Conservation (phyloP, 768 basidiomycete genomes). For the Termitomyces sp. region DNA sequence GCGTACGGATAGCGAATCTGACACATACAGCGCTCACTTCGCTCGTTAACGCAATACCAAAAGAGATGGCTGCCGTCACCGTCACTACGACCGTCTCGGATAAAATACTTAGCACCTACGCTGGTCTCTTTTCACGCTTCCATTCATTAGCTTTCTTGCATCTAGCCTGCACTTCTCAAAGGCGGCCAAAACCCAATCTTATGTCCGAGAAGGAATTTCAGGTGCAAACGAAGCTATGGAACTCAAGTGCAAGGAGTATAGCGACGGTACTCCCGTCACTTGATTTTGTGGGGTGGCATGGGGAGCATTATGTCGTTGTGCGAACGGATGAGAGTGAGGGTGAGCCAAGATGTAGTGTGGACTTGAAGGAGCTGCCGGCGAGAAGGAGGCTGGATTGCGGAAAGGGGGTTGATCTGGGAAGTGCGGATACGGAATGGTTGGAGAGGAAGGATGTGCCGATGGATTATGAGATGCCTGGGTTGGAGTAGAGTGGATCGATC, state of each 20-base stretch:
- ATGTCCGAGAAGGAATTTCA: constrained; percentile 60
- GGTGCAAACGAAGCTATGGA: constrained; percentile 56
- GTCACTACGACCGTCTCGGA: constrained; percentile 50
- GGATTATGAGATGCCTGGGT: constrained; percentile 64
- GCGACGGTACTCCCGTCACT: constrained; percentile 47
- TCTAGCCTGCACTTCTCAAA: constrained; percentile 42
- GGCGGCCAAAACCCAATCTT: constrained; percentile 53
- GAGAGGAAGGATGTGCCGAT: constrained; percentile 75
- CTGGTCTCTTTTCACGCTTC: constrained; percentile 44
- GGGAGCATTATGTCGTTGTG: constrained; percentile 66
- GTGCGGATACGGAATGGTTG: constrained; percentile 61
- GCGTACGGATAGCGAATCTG: constrained; percentile 54
- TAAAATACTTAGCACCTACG: constrained; percentile 51
- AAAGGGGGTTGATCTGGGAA: constrained; percentile 62
- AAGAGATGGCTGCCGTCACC: constrained; percentile 51
- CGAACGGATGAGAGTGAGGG: constrained; percentile 24
- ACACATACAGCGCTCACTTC: constrained; percentile 32
- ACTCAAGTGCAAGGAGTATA: constrained; percentile 45
- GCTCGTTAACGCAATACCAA: constrained; percentile 40
- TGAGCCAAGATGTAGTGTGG: constrained; percentile 24
- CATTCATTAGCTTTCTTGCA: constrained; percentile 57
- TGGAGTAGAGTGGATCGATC: constrained; percentile 22
- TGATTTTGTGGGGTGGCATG: constrained; percentile 73
- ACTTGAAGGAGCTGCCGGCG: constrained; percentile 60
- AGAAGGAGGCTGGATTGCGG: constrained; percentile 58